Evolutionary conservation across 1,284 basidiomycete genomes (phyloP).

Genomic region (Trichosporon ovoides): DNA sequence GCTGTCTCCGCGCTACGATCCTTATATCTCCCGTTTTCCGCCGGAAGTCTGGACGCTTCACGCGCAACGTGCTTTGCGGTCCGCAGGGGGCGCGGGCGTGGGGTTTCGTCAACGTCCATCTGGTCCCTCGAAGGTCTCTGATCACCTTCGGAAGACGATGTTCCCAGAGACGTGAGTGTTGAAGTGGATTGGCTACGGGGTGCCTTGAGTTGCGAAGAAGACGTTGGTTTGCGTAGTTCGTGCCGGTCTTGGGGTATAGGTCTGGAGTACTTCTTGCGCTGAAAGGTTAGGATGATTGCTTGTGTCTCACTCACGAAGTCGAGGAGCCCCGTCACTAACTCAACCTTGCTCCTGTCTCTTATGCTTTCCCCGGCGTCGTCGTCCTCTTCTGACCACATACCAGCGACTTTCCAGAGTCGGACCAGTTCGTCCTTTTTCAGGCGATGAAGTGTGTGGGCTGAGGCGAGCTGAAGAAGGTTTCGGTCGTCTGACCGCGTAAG

Average conservation of each 20-base stretch:
- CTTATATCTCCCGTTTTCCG: slow-evolving; percentile 16
- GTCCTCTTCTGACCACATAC: slow-evolving; percentile 57
- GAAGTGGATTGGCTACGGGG: slow-evolving; percentile 7
- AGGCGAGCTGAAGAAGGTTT: slow-evolving; percentile 66
- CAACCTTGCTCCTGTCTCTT: slow-evolving; percentile 59
- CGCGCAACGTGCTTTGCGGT: neutral
- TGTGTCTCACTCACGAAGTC: slow-evolving; percentile 48
- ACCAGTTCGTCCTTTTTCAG: slow-evolving; percentile 73
- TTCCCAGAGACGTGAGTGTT: slow-evolving; percentile 16
- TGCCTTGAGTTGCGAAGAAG: neutral
- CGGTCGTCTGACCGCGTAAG: too few relatives aligned
- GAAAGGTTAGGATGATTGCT: neutral
- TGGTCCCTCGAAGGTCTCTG: slow-evolving; percentile 39
- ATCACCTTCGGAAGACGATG: slow-evolving; percentile 18
- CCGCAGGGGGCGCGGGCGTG: slow-evolving; percentile 12
- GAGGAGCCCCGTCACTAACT: slow-evolving; percentile 71
- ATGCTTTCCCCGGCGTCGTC: slow-evolving; percentile 37
- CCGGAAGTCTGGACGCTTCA: neutral
- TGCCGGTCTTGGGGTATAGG: neutral
- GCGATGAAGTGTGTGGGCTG: slow-evolving; percentile 62
- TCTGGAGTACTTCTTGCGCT: slow-evolving; percentile 14
- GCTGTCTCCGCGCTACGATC: slow-evolving; percentile 13
- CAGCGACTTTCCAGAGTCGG: slow-evolving; percentile 64
- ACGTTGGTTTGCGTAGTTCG: neutral
- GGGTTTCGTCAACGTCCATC: slow-evolving; percentile 29